Evolutionary conservation across 495 filamentous ascomycete genomes (phyloP).

Genomic region (Amphirosellinia nigrospora): DNA sequence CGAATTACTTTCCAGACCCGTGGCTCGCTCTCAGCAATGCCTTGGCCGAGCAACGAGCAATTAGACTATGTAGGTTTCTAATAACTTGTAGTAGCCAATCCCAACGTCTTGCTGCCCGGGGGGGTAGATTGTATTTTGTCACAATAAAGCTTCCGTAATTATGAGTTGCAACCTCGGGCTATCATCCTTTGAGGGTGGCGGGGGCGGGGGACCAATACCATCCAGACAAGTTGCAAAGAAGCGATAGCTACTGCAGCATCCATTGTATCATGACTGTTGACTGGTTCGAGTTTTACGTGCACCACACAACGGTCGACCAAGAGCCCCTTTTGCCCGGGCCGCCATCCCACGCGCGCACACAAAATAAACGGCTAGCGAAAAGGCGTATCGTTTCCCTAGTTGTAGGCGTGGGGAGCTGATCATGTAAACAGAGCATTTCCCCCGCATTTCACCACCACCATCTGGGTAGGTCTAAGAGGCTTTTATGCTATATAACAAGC

Average conservation of each 20-base stretch:
- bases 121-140: background rate
- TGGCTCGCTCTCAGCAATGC: background rate
- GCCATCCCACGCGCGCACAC: background rate
- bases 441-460: background rate
- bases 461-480: background rate
- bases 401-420: background rate
- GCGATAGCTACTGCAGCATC: conserved; percentile 12
- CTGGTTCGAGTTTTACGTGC: background rate
- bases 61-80: background rate
- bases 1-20: background rate
- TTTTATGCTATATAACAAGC: background rate
- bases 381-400: background rate
- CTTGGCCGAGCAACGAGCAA: background rate
- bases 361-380: background rate
- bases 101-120: background rate
- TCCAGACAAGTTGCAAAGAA: conserved; percentile 23
- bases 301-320: conserved; percentile 3
- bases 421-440: background rate
- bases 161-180: background rate
- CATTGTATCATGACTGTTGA: conserved; percentile 2
- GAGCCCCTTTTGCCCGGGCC: background rate
- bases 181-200: conserved; percentile 2
- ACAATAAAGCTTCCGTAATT: background rate
- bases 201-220: conserved; percentile 16
- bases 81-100: background rate